Conservation (phyloP, 1,284 basidiomycete species). For the Austroboletus niveus region DNA sequence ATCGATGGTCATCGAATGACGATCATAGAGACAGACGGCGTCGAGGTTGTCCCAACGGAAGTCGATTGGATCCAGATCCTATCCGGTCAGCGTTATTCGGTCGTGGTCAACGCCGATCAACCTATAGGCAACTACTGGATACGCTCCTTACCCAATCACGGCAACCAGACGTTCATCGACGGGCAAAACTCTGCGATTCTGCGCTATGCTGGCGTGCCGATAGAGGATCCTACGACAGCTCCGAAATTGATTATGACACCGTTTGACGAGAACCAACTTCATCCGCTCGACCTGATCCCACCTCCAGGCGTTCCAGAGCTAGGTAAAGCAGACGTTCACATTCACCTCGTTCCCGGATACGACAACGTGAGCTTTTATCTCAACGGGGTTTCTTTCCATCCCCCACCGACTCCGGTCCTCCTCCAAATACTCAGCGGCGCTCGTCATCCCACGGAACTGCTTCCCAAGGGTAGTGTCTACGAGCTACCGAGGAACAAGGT, state of each 20-base stretch:
- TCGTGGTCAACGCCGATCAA: slow-evolving; percentile 38
- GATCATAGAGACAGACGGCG: slow-evolving; percentile 54
- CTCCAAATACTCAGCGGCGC: slow-evolving; percentile 53
- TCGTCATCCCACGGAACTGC: slow-evolving; percentile 39
- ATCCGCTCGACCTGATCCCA: slow-evolving; percentile 23
- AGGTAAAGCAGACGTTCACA: slow-evolving; percentile 37
- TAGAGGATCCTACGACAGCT: slow-evolving; percentile 33
- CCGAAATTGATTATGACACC: slow-evolving; percentile 10
- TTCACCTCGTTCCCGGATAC: slow-evolving; percentile 30
- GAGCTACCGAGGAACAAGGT: slow-evolving; percentile 44
- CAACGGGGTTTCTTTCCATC: slow-evolving; percentile 35
- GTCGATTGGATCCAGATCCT: slow-evolving; percentile 35
- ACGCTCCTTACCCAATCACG: slow-evolving; percentile 26
- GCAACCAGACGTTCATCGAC: slow-evolving; percentile 24
- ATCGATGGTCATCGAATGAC: slow-evolving; percentile 41
- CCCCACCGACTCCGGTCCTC: slow-evolving; percentile 45
- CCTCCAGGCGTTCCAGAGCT: slow-evolving; percentile 33
- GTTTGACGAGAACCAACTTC: slow-evolving; percentile 35
- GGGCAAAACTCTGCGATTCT: slow-evolving; percentile 44
- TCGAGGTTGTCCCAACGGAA: slow-evolving; percentile 38
- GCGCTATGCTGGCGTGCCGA: slow-evolving; percentile 41
- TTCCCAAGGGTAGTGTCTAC: slow-evolving; percentile 46
- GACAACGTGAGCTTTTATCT: slow-evolving; percentile 28
- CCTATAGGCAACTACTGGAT: slow-evolving; percentile 35
- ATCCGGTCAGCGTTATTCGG: slow-evolving; percentile 38